Base-by-base conservation (phyloP, 1,284 basidiomycete species). In the Ustilago esculenta region DNA sequence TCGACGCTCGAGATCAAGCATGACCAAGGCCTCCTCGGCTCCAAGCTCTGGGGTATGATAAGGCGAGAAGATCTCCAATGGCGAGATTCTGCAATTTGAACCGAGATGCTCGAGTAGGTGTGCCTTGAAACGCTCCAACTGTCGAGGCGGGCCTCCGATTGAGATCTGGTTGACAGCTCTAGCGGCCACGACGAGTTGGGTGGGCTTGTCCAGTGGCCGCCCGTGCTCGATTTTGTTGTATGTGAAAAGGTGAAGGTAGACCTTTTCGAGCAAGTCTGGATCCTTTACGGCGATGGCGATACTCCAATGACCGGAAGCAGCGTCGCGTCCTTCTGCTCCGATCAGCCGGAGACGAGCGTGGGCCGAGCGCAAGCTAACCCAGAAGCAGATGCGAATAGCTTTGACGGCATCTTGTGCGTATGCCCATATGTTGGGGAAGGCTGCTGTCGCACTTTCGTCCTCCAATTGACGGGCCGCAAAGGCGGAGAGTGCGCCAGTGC, bases 301-400 rank as follows among this genome's bases (percentile, higher is more conserved):
- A 35, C 67, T 70, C 67, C 67, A 70, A 29, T 39, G 45, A 15
- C 40, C 54, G 4, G 37, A 32, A 2, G 41, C 23, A 9, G 50
- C 11, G 17, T 1, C 9, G 10, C 15, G 6, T 4, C n/a, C 27
- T 1, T 33, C 40, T 9, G 6, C 30, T 24, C 20, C 27, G 12
- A 49, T n/a, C n/a, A 70, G 42, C 14, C 60, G 47, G 10, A 20
- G 14, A 20, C 60, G 40, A 9, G 52, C 50, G 15, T 44, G 45
- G 5, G 61, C 40, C 15, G 67, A 70, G 37, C 61, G 67, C 20
- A 65, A 14, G 25, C 67, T 46, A 36, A 70, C 49, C 67, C 67
- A 70, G 29, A 70, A 65, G 52, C 51, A 55, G 15, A 65, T 40
- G 36, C 67, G 60, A 5, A 65, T 42, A 2, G 52, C 40, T 21